These are phyloP conservation scores for Phialemoniopsis sp. DNA, from an alignment of 2,329 filamentous ascomycete species.

Conservation along the genomic window DNA sequence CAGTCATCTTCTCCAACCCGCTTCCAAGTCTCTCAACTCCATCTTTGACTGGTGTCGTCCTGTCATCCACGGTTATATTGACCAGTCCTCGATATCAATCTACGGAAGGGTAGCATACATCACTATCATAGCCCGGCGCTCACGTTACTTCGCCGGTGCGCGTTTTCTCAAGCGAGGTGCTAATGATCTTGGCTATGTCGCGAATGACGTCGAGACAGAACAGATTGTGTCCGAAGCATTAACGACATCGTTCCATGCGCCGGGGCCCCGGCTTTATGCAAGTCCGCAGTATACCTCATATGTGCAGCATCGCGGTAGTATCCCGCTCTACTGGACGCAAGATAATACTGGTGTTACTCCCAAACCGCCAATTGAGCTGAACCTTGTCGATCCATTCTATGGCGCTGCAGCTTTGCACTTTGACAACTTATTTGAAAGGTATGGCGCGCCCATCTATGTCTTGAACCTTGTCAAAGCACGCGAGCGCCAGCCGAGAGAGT, in stretches of 20 bases:
- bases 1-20: conserved; percentile 78
- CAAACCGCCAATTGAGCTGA: conserved; percentile 93
- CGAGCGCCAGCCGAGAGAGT: conserved; percentile 85
- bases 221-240: conserved; percentile 94
- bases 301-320: conserved; percentile 93
- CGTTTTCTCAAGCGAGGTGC: conserved; percentile 91
- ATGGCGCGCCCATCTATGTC: conserved; percentile 87
- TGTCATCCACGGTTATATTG: conserved; percentile 93
- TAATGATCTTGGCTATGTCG: conserved; percentile 92
- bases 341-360: conserved; percentile 93
- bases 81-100: conserved; percentile 80
- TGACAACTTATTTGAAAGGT: conserved; percentile 88
- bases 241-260: conserved; percentile 92
- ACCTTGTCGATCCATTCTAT: conserved; percentile 95
- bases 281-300: conserved; percentile 94
- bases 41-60: conserved; percentile 95
- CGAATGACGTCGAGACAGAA: conserved; percentile 98
- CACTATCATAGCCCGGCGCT: conserved; percentile 87
- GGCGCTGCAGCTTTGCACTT: conserved; percentile 91
- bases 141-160: conserved; percentile 89
- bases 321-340: conserved; percentile 95
- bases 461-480: conserved; percentile 87
- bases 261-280: conserved; percentile 78
- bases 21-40: conserved; percentile 64
- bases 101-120: conserved; percentile 89